Evolutionary conservation across 2,329 filamentous ascomycete species (phyloP).

Genomic region (Aureobasidium sp.): DNA sequence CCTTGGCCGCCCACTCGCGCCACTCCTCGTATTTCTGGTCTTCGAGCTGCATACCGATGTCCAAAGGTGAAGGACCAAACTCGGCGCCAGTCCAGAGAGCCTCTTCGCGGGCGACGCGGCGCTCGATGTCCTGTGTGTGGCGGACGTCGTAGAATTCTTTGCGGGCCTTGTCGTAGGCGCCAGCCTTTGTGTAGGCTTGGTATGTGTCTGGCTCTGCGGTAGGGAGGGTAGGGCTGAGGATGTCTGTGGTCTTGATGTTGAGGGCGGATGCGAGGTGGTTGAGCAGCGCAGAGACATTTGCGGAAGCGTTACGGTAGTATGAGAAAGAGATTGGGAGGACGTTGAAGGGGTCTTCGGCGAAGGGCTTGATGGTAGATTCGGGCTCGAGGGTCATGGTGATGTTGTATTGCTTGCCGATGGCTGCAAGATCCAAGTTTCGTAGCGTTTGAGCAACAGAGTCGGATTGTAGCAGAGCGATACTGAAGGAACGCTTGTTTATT

Average conservation of each 20-base stretch:
- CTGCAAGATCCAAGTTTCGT: neutral
- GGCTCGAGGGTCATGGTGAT: conserved; percentile 1
- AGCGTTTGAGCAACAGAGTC: neutral
- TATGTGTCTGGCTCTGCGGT: conserved; percentile 45
- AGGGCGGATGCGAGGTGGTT: conserved; percentile 1
- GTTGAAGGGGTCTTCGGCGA: conserved; percentile 1
- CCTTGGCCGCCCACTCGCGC: conserved; percentile 67
- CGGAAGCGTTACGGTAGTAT: conserved; percentile 12
- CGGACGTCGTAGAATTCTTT: conserved; percentile 85
- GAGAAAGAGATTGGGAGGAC: conserved; percentile 1
- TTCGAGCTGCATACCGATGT: conserved; percentile 77
- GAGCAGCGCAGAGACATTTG: neutral
- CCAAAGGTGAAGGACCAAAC: conserved; percentile 70
- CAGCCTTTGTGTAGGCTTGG: conserved; percentile 33
- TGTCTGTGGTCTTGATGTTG: neutral
- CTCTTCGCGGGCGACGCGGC: conserved; percentile 79
- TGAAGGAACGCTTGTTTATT: conserved; percentile 13
- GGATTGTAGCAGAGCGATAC: neutral
- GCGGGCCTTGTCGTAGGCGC: conserved; percentile 80
- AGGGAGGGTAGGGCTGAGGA: conserved; percentile 1
- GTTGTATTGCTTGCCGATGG: conserved; percentile 12
- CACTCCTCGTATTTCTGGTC: conserved; percentile 73
- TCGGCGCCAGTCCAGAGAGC: conserved; percentile 77
- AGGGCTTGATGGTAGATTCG: neutral
- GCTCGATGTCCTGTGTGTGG: conserved; percentile 73